Conservation (phyloP, 2,329 filamentous ascomycete species). For the Xenoacremonium recifei region DNA sequence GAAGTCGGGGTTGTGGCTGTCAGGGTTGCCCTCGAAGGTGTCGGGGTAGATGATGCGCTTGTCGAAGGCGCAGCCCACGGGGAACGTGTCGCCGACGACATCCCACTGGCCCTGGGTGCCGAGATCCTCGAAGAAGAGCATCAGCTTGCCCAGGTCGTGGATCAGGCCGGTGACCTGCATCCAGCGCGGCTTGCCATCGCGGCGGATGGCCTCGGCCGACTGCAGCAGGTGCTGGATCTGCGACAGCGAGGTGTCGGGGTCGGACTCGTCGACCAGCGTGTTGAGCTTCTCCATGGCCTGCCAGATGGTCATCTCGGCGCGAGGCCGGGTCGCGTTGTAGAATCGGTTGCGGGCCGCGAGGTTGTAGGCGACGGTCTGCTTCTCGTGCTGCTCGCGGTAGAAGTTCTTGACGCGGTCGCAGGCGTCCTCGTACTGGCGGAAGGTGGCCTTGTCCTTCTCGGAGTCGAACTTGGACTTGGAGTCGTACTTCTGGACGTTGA, state of each 20-base stretch:
- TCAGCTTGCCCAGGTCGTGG: conserved; percentile 77
- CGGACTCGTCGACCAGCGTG: conserved; percentile 85
- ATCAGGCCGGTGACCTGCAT: conserved; percentile 78
- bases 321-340: conserved; percentile 56
- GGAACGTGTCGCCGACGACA: conserved; percentile 84
- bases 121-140: conserved; percentile 68
- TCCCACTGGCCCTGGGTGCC: conserved; percentile 85
- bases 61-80: conserved; percentile 74
- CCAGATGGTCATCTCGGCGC: conserved; percentile 81
- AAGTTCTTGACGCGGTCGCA: conserved; percentile 85
- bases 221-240: conserved; percentile 91
- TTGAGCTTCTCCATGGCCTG: conserved; percentile 91
- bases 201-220: conserved; percentile 83
- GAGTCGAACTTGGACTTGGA: conserved; percentile 65
- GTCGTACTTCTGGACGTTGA: conserved; percentile 53
- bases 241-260: conserved; percentile 82
- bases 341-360: conserved; percentile 66
- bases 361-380: conserved; percentile 82
- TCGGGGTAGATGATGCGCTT: conserved; percentile 76
- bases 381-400: conserved; percentile 70
- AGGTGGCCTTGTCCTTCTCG: conserved; percentile 75
- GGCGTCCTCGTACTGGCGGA: conserved; percentile 80
- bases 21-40: conserved; percentile 76
- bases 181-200: conserved; percentile 79
- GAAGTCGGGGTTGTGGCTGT: conserved; percentile 69